Evolutionary conservation across 257 asterid species (phyloP).

Genomic region (Przewalskia tangutica): DNA sequence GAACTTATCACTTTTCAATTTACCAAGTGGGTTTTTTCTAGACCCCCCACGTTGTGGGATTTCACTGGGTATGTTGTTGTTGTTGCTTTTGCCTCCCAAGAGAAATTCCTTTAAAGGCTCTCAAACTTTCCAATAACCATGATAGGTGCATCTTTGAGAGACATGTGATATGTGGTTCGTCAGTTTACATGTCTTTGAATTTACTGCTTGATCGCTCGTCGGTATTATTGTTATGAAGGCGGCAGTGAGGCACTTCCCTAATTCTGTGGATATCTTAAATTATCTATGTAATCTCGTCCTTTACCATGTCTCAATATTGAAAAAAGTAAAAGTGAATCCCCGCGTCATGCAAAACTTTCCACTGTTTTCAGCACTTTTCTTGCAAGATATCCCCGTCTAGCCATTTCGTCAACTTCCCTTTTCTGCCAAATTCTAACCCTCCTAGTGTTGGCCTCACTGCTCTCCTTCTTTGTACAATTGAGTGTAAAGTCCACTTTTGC

Average conservation of each 20-base stretch:
- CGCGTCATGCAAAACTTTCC: neutral
- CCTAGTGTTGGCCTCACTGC: neutral
- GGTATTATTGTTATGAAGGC: neutral
- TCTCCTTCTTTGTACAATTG: neutral
- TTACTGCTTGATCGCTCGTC: neutral
- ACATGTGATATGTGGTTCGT: too few relatives aligned
- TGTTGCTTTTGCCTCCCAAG: too few relatives aligned
- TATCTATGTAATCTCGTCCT: neutral
- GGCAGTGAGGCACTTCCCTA: neutral
- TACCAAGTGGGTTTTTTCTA: too few relatives aligned
- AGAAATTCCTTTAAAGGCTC: too few relatives aligned
- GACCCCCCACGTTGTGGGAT: too few relatives aligned
- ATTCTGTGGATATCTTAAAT: neutral
- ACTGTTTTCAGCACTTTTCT: neutral
- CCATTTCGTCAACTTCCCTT: neutral
- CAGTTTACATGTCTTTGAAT: neutral
- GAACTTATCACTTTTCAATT: too few relatives aligned
- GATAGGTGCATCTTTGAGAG: too few relatives aligned
- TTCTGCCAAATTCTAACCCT: neutral
- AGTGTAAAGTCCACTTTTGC: neutral
- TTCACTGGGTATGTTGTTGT: too few relatives aligned
- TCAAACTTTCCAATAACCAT: too few relatives aligned
- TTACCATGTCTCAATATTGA: neutral
- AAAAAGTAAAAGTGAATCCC: neutral
- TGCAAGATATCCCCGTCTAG: neutral